Base-by-base conservation (phyloP, 768 basidiomycete species). In the Suillus variegatus region DNA sequence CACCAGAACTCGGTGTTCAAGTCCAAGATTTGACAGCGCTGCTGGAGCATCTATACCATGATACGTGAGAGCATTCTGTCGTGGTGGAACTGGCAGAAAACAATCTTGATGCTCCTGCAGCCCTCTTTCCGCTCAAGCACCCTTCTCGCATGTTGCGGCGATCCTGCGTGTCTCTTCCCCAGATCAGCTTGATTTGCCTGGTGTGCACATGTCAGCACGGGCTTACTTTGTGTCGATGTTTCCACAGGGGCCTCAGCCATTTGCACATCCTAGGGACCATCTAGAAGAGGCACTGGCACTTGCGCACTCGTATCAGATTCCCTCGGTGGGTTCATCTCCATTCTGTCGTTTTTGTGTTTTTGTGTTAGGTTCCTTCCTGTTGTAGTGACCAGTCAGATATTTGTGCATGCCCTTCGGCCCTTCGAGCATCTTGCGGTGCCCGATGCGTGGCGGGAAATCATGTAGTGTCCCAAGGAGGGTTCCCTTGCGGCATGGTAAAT, bases 11-110 rank as follows among this genome's bases (percentile, higher is more conserved):
- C 20, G 72, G 75, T 40, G 78, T 85, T 58, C 72, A 70, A 46
- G 74, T 78, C 20, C 70, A 74, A 51, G 89, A 91, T 71, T 80
- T 90, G 7, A 83, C 84, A 57, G 80, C 78, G 1, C 73, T 92
- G 57, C 76, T 92, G n/a, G 81, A 82, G 65, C 84, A 90, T 75
- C 71, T 92, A 38, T 91, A 92, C 71, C 86, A 90, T 70, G 86
- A 91, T 70, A 74, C 74, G 91, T 91, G 75, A 81, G 88, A 84
- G 46, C 36, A 55, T 64, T 43, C 41, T n/a, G 36, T 64, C 43
- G 6, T 63, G 18, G 12, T 12, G 12, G 35, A 25, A 52, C 54
- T 32, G 44, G 35, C 43, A 25, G 14, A 63, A 12, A n/a, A n/a
- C 20, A 13, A n/a, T 60, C 44, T 25, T 65, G 32, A 60, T 61